Percentiles rank a stretch among this genome's conserved stretches.
Conservation (phyloP, 805 yeast genomes). For the Cyberlindnera euphorbiae region DNA sequence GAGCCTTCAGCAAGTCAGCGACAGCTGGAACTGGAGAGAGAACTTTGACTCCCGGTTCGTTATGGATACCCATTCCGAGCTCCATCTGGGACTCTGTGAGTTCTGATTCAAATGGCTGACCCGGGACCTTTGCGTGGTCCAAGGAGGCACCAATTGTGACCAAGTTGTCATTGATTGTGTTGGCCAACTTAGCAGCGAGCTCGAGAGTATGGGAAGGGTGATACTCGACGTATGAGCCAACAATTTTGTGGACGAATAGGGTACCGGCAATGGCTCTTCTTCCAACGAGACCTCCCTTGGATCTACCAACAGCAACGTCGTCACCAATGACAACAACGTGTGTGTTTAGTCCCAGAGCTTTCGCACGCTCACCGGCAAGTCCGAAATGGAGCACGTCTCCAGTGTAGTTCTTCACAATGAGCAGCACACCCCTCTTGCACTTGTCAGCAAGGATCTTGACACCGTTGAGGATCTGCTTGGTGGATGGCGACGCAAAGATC, state of each 20-base stretch:
- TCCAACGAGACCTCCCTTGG: slow-evolving; percentile 88
- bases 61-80: slow-evolving; percentile 93
- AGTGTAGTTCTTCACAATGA: slow-evolving; percentile 87
- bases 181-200: slow-evolving; percentile 55
- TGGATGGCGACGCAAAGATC: slow-evolving; percentile 93
- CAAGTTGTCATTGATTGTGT: slow-evolving; percentile 52
- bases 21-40: slow-evolving; percentile 60
- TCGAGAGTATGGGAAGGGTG: slow-evolving; percentile 38
- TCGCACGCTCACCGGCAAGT: slow-evolving; percentile 83
- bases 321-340: slow-evolving; percentile 80
- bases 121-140: slow-evolving; percentile 89
- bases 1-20: slow-evolving; percentile 48
- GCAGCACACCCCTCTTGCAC: slow-evolving; percentile 57
- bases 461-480: slow-evolving; percentile 77
- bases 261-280: slow-evolving; percentile 95
- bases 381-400: slow-evolving; percentile 95
- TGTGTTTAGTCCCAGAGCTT: slow-evolving; percentile 65
- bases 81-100: slow-evolving; percentile 67
- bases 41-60: slow-evolving; percentile 78
- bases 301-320: slow-evolving; percentile 91
- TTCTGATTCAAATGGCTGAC: slow-evolving; percentile 52
- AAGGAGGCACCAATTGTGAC: slow-evolving; percentile 89
- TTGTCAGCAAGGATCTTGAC: slow-evolving; percentile 36
- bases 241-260: slow-evolving; percentile 74
- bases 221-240: slow-evolving; percentile 66